Conservation (phyloP, 192 early-diverging fungal genomes). For the Paraglomus brasilianum region DNA sequence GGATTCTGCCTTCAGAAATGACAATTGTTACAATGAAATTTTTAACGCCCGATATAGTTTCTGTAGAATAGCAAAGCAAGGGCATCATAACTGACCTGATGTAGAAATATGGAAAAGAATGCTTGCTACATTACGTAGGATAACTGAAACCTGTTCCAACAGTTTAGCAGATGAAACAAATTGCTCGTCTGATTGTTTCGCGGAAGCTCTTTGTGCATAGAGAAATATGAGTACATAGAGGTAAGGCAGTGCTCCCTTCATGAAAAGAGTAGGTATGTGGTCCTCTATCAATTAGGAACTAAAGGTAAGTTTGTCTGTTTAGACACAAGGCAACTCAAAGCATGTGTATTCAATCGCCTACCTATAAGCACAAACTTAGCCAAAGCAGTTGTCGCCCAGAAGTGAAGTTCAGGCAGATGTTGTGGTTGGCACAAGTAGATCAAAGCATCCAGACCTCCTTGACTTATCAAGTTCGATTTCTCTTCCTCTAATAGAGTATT, state of each 20-base stretch:
- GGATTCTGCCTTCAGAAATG: not conserved
- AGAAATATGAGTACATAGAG: conserved; percentile 12
- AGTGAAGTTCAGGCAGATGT: conserved; percentile 45
- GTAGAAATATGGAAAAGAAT: not conserved
- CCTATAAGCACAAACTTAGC: conserved; percentile 34
- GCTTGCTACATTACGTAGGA: conserved; percentile 21
- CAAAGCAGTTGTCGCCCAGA: conserved; percentile 45
- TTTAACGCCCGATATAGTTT: not conserved
- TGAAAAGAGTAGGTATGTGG: conserved; percentile 46
- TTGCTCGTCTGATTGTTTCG: not conserved
- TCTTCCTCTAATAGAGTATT: conserved; percentile 41
- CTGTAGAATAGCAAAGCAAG: not conserved
- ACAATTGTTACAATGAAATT: not conserved
- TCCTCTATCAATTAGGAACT: conserved; percentile 39
- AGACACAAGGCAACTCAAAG: no score
- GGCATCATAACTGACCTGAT: not conserved
- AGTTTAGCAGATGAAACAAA: conserved; percentile 5
- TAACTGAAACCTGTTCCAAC: conserved; percentile 10
- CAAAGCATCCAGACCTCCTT: conserved; percentile 56
- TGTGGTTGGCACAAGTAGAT: conserved; percentile 48
- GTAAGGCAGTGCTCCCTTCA: conserved; percentile 49
- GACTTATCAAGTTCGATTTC: conserved; percentile 41
- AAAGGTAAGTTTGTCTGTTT: no score
- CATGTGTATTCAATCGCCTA: no score
- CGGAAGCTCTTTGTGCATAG: not conserved